Evolutionary conservation across 805 yeast genomes (phyloP).

Genomic region (Lipomyces sp.): DNA sequence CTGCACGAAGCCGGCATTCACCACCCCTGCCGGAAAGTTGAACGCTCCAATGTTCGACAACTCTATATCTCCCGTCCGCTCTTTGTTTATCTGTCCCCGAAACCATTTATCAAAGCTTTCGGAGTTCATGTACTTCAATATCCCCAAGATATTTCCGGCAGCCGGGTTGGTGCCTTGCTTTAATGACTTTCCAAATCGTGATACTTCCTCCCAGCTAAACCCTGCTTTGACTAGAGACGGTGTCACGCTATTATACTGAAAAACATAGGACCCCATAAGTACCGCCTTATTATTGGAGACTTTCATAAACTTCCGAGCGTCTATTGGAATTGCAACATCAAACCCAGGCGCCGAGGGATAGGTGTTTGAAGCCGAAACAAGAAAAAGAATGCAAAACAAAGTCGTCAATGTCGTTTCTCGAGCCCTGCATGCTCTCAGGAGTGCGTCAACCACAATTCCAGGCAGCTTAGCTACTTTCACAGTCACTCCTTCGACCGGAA

Average conservation of each 20-base stretch:
- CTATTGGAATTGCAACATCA: conserved; percentile 7
- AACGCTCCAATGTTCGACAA: conserved; percentile 17
- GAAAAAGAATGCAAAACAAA: neutral
- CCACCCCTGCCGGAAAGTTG: neutral
- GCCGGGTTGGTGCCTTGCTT: neutral
- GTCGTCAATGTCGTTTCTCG: conserved; percentile 16
- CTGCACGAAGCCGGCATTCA: conserved; percentile 11
- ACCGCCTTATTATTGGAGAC: neutral
- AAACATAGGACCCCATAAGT: conserved; percentile 11
- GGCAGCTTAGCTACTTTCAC: neutral
- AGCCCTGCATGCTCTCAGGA: conserved; percentile 4
- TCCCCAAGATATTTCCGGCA: conserved; percentile 2
- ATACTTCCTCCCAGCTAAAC: conserved; percentile 9
- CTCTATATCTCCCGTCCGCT: conserved; percentile 5
- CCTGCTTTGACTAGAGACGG: neutral
- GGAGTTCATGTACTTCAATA: conserved; percentile 8
- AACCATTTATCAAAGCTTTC: conserved; percentile 6
- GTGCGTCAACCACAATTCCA: neutral
- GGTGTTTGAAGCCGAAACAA: conserved; percentile 2
- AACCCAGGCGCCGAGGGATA: conserved; percentile 1
- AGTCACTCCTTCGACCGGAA: neutral
- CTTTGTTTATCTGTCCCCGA: conserved; percentile 1
- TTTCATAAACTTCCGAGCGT: conserved; percentile 17
- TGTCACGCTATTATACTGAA: neutral
- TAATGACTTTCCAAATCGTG: neutral